These are phyloP conservation scores for Aspergillus fructus DNA, from an alignment of 2,329 filamentous ascomycete species.

Conservation along the genomic window DNA sequence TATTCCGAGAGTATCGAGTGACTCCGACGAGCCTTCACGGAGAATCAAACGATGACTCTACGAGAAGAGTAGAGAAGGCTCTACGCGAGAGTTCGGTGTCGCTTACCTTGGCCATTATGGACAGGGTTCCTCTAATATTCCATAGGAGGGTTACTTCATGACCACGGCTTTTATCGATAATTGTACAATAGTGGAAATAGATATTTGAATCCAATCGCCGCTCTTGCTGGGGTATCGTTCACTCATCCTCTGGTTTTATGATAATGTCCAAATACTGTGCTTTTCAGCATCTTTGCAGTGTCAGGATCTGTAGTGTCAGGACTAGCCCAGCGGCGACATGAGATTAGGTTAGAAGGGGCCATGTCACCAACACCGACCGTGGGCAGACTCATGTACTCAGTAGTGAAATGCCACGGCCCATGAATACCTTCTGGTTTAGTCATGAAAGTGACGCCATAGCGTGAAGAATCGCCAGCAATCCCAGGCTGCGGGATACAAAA, in stretches of 20 bases:
- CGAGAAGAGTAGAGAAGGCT: neutral
- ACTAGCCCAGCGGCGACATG: neutral
- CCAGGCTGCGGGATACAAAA: neutral
- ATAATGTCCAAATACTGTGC: neutral
- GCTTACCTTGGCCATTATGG: neutral
- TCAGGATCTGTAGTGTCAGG: neutral
- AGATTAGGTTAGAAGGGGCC: neutral
- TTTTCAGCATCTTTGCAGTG: neutral
- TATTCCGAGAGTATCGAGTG: conserved; percentile 19
- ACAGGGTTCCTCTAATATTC: neutral
- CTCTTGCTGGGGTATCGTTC: too few species aligned
- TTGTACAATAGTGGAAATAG: too few species aligned
- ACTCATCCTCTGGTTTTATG: too few species aligned
- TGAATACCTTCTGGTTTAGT: conserved; percentile 14
- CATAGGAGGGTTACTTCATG: neutral
- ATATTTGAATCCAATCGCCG: too few species aligned
- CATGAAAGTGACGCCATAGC: conserved; percentile 12
- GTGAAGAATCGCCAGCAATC: neutral
- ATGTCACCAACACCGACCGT: neutral
- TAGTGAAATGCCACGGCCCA: conserved; percentile 2
- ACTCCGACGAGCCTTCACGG: neutral
- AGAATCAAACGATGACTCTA: neutral
- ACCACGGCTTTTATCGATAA: too few species aligned
- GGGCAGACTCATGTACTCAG: conserved; percentile 7
- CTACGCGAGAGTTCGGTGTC: neutral